Evolutionary conservation across 441 rosid species (phyloP), one percentile per base, ranked within the genome.

Genomic region (Cnidoscolus chayamansa): DNA sequence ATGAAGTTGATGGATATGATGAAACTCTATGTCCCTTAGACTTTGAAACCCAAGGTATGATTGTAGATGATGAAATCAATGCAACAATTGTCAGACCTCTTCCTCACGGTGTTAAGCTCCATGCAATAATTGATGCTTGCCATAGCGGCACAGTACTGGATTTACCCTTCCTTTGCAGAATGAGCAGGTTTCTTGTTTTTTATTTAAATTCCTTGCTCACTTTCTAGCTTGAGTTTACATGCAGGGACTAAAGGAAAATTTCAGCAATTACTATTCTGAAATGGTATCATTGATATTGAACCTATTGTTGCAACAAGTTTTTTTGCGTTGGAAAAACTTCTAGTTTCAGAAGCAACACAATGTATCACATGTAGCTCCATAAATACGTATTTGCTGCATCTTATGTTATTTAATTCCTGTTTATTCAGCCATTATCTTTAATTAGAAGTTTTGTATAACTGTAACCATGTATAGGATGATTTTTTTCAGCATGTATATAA

Each of bases 1-100:
- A 93, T 69, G 97, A 93, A 72, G 84, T 84, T 62, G 97, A 93
- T 79, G 97, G 97, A 13, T 90, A 81, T 49, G 98, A 93, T 78
- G 97, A 93, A 80, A 90, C 97, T 2, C 78, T 93, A 5, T 90
- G 96, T 76, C 97, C 98, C 49, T 72, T 88, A 20, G 97, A 94
- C 77, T 94, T 89, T 68, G 94, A 94, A 84, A 89, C 96, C 62
- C 94, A 89, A 77, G 98, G 97, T 15, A 89, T 89, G 97, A 89
- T 93, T 70, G 89, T 89, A n/a, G 97, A 92, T 79, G 95, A 92
- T 79, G 93, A 89, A 80, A 89, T 89, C 25, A 92, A 89, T 74
- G 86, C 91, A 1, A 83, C 86, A 0, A 82, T 87, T 76, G 96
- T 89, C 17, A 84, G 86, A 50, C 97, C 97, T 63, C 90, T 90